Conservation (phyloP, 2,329 filamentous ascomycete species). For the Beauveria scarabaeidicola region DNA sequence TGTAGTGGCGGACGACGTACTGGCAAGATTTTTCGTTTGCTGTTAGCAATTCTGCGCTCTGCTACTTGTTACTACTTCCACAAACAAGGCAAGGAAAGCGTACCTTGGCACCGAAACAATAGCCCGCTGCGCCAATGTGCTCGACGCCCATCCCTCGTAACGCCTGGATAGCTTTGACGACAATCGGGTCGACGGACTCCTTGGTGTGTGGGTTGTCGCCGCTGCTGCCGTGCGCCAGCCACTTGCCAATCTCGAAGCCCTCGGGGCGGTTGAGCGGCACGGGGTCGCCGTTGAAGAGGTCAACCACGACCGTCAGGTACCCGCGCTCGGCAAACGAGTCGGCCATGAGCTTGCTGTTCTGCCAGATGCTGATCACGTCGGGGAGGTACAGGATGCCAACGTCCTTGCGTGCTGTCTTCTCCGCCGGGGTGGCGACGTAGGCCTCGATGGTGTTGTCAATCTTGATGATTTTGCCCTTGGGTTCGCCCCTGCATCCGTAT, state of each 20-base stretch:
- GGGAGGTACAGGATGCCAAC: slow-evolving; percentile 28
- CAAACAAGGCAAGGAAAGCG: slow-evolving; percentile 10
- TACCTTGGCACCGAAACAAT: slow-evolving; percentile 59
- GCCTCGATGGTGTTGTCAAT: slow-evolving; percentile 24
- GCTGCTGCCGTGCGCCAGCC: slow-evolving; percentile 31
- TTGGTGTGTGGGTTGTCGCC: slow-evolving; percentile 38
- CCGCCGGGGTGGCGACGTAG: slow-evolving; percentile 15
- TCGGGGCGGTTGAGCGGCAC: slow-evolving; percentile 19
- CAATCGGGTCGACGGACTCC: slow-evolving; percentile 25
- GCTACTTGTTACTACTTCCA: neutral
- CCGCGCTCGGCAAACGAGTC: slow-evolving; percentile 30
- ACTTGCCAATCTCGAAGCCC: slow-evolving; percentile 24
- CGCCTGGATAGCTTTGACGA: slow-evolving; percentile 38
- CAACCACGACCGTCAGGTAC: slow-evolving; percentile 30
- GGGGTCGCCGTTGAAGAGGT: slow-evolving; percentile 31
- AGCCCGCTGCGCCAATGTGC: slow-evolving; percentile 49
- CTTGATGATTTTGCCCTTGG: slow-evolving; percentile 38
- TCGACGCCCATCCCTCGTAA: slow-evolving; percentile 44
- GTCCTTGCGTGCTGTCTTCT: slow-evolving; percentile 18
- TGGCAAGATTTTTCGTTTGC: slow-evolving; percentile 18
- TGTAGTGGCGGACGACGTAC: slow-evolving; percentile 62
- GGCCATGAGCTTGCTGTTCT: slow-evolving; percentile 34
- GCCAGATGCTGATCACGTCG: slow-evolving; percentile 31
- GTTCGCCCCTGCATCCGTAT: slow-evolving; percentile 32
- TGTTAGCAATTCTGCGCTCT: neutral